Conservation (phyloP, 2,329 filamentous ascomycete genomes). For the Colletotrichum sp. region DNA sequence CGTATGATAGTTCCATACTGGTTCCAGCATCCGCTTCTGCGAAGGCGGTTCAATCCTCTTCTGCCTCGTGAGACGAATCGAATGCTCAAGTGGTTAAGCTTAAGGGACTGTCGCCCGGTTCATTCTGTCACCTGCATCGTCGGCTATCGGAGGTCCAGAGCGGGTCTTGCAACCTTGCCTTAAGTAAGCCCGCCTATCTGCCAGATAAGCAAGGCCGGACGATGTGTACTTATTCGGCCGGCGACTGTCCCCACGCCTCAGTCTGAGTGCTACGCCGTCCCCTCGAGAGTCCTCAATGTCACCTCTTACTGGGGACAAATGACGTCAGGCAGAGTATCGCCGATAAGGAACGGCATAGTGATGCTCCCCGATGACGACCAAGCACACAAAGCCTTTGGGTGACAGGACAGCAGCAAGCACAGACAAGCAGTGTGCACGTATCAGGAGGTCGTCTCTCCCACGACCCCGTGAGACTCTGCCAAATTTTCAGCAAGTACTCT, state of each 20-base stretch:
- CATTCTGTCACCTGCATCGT: not conserved
- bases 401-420: not conserved
- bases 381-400: slow-evolving; percentile 13
- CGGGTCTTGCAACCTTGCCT: not conserved
- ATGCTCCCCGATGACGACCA: not conserved
- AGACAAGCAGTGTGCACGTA: slow-evolving; percentile 8
- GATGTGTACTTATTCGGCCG: not conserved
- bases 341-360: not conserved
- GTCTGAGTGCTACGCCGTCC: not conserved
- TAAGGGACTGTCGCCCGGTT: not conserved
- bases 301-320: slow-evolving; percentile 14
- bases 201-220: not conserved
- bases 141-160: slow-evolving; percentile 13
- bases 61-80: not conserved
- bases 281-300: not conserved
- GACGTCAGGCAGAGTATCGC: slow-evolving; percentile 8
- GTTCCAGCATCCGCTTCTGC: not conserved
- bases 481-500: not conserved
- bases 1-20: not conserved
- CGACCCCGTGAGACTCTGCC: slow-evolving; percentile 11
- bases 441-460: slow-evolving; percentile 2
- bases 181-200: not conserved
- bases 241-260: not conserved
- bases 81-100: not conserved
- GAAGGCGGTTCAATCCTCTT: not conserved